A percentile compares a stretch with the other conserved stretches of the same genome.
phyloP scores from a whole-genome alignment of 2,329 filamentous ascomycete genomes.

The Arthroderma sp. region DNA sequence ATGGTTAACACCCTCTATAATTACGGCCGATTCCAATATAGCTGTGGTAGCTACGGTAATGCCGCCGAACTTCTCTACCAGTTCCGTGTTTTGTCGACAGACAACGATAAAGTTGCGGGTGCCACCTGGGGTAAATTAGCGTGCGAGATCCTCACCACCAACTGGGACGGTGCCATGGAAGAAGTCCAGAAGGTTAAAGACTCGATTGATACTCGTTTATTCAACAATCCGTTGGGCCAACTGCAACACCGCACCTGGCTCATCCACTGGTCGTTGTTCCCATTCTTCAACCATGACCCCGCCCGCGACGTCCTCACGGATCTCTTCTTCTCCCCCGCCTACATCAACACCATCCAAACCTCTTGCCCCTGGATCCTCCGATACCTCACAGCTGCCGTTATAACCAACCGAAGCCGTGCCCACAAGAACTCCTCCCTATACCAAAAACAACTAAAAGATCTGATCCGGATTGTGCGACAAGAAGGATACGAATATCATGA shows the following conservation, averaged over 20 bases:
- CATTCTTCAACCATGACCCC: constrained; percentile 93
- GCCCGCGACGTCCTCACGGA: constrained; percentile 86
- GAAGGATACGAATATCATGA: constrained; percentile 97
- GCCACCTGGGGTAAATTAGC: constrained; percentile 98
- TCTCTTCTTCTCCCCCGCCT: constrained; percentile 90
- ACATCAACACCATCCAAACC: constrained; percentile 99
- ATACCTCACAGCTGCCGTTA: constrained; percentile 86
- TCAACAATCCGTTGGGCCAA: constrained; percentile 91
- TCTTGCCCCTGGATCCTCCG: constrained; percentile 92
- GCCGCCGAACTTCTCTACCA: constrained; percentile 91
- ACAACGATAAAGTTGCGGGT: constrained; percentile 91
- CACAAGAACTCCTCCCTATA: constrained; percentile 69
- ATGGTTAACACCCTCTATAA: constrained; percentile 96
- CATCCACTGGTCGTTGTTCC: constrained; percentile 97
- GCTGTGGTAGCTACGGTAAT: constrained; percentile 82
- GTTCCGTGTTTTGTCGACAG: constrained; percentile 94
- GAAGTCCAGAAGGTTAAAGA: constrained; percentile 85
- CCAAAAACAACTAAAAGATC: constrained; percentile 97
- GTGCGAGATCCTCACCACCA: constrained; percentile 84
- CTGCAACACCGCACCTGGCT: constrained; percentile 94
- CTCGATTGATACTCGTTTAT: constrained; percentile 83
- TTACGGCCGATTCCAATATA: constrained; percentile 95
- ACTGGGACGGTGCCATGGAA: constrained; percentile 89
- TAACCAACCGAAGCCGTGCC: constrained; percentile 73
- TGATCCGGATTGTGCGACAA: constrained; percentile 88